Base-by-base conservation (phyloP, 192 early-diverging fungal species). In the Obelidium mucronatum region DNA sequence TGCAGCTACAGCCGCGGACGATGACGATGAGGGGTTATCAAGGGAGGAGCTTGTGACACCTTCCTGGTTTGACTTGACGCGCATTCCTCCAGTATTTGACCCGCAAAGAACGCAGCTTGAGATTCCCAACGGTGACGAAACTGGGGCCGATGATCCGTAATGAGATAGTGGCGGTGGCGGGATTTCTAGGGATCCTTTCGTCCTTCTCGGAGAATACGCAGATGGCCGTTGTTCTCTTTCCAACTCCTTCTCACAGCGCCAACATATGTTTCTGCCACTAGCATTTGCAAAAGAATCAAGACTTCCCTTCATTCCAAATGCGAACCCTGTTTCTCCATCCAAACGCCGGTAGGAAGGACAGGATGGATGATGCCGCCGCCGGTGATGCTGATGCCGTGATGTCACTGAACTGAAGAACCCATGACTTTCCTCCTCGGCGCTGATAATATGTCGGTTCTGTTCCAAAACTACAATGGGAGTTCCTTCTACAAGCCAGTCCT, bases 381-480 rank as follows among this genome's bases (percentile, higher is more conserved):
- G n/a, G n/a, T n/a, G n/a, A n/a, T n/a, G n/a, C n/a, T n/a, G n/a
- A n/a, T n/a, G n/a, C n/a, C n/a, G n/a, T n/a, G n/a, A n/a, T n/a
- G n/a, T n/a, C n/a, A n/a, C n/a, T n/a, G n/a, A n/a, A n/a, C n/a
- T n/a, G n/a, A n/a, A n/a, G n/a, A n/a, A n/a, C n/a, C 5, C 17
- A 44, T 44, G 17, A 17, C 42, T 5, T 2, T 76, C 39, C 54
- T 75, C 80, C 48, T 73, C 48, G 55, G 67, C 80, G 3, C 64
- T 55, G 48, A 98, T 80, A n/a, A 97, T 88, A 69, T 95, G 96
- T 62, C 91, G 81, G 67, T 98, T 97, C 74, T 97, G 91, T 73
- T 98, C 94, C 34, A 98, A 82, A 22, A 95, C 86, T 8, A 98
- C 92, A 80, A 92, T 89, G 2, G 93, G 94, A 6, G 91, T 88